Percentiles rank a stretch among this genome's conserved stretches.
These are phyloP conservation scores for Tylopilus subfusipes DNA, from an alignment of 768 basidiomycete species.

Conservation along the genomic window DNA sequence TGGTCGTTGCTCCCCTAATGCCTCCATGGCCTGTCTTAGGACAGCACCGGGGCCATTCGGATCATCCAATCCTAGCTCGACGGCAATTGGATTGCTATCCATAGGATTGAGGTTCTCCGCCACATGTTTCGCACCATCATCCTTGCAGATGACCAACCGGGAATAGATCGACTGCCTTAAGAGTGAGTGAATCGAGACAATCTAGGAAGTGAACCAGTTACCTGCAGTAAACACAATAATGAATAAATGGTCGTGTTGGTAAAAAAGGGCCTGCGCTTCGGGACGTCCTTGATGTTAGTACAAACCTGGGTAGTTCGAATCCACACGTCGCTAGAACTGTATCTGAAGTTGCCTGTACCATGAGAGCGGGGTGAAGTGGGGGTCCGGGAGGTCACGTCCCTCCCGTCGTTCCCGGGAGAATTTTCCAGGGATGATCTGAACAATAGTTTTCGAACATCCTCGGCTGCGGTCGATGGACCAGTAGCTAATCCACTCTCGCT, in stretches of 20 bases:
- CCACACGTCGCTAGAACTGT: slow-evolving; percentile 50
- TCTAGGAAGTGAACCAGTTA: slow-evolving; percentile 21
- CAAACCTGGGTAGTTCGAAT: slow-evolving; percentile 40
- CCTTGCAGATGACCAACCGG: slow-evolving; percentile 82
- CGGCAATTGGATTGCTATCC: slow-evolving; percentile 75
- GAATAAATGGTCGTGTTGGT: slow-evolving; percentile 93
- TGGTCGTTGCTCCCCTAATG: slow-evolving; percentile 48
- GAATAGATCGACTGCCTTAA: slow-evolving; percentile 74
- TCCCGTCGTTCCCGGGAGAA: slow-evolving; percentile 31
- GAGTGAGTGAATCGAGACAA: slow-evolving; percentile 5
- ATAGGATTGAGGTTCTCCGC: slow-evolving; percentile 61
- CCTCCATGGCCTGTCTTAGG: slow-evolving; percentile 61
- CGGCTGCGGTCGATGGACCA: slow-evolving; percentile 51
- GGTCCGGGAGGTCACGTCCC: slow-evolving; percentile 30
- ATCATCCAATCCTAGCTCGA: slow-evolving; percentile 83
- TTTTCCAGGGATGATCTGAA: slow-evolving; percentile 71
- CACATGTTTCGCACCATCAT: slow-evolving; percentile 69
- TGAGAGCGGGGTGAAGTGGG: slow-evolving; percentile 11
- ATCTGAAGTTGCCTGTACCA: slow-evolving; percentile 1
- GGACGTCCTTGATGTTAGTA: slow-evolving; percentile 25
- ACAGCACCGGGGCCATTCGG: slow-evolving; percentile 69
- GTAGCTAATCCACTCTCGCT: slow-evolving; percentile 45
- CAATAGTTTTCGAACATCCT: slow-evolving; percentile 77
- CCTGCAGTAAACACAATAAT: slow-evolving; percentile 85
- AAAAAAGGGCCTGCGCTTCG: slow-evolving; percentile 67